Evolutionary conservation across 2,329 filamentous ascomycete genomes (phyloP), one percentile per base, ranked within the genome.

Genomic region (Helminthosporium solani): DNA sequence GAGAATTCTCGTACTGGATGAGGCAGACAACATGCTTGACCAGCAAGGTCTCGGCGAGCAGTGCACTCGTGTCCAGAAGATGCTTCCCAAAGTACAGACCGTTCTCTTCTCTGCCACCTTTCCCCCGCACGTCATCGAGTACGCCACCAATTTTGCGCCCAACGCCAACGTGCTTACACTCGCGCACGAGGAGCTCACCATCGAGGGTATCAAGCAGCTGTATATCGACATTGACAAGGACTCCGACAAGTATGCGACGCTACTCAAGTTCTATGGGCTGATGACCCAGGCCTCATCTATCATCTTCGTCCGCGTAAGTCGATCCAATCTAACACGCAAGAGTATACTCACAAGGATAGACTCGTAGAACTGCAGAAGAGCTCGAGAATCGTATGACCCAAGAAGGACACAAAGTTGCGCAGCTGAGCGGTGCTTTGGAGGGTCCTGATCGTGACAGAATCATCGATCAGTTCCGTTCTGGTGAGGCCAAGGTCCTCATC

Each of bases 11-110:
- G 92, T 96, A 45, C 80, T 99, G 42, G 94, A 99, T 64, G 94
- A 99, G 75, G 94, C 94, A 46, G 94, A 99, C 75, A 97, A 96
- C 75, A 99, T 99, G 94, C 77, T 99, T 49, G 94, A 97, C 66
- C 87, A 92, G 72, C 90, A 96, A 73, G 92, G 94, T 41, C 78
- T 99, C 44, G 94, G 94, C 42, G 94, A 97, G 48, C 94, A 99
- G 73, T 97, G 92, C 71, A 82, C 90, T 60, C 85, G 91, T 57
- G 89, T 96, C 59, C 96, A 95, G 76, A 94, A 87, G 11, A 78
- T 89, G 66, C 78, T 96, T 1, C 89, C 88, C 51, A 75, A 34
- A 5, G 80, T 89, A n/a, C 94, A 99, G 71, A 85, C 92, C 31
- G 86, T 97, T 3, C 82, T 99, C 1, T 99, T 99, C 74, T 99